Evolutionary conservation across 1,139 yeast species (phyloP), one percentile per base, ranked within the genome.

Genomic region (Suhomyces bolitotheri): DNA sequence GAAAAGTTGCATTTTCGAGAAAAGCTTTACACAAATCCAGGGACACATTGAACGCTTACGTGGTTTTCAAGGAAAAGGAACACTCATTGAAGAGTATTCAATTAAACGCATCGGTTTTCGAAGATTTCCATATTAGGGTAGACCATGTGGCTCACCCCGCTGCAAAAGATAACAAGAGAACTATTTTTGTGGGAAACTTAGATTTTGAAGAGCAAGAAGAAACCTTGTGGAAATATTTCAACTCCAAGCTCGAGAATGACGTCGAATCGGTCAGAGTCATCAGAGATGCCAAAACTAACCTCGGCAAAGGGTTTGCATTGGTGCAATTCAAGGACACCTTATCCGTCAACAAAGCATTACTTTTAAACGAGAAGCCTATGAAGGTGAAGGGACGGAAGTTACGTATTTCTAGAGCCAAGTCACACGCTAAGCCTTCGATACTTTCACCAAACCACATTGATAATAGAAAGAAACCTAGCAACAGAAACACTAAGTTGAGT

Each of bases 301-400:
- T 92, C 44, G 99, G 98, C 48, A 94, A 92, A 64, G 99, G 99
- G 4, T 90, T 94, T 66, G 98, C 96, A 4, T 86, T 89, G 58
- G 89, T 94, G 22, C 97, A 92, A 62, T 94, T 90, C 65, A 76
- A 73, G 44, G 96, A 90, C 60, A 66, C 90, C 16, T 76, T 82
- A 40, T 73, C 83, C 25, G 96, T 94, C 10, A 81, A 83, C 46
- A 85, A 86, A 55, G 97, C 97, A 0, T 63, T 94, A 40, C 60
- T 88, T 44, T 66, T 88, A 43, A 77, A 90, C 57, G 95, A 80
- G 33, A 82, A 86, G 62, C 76, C 79, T 38, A 68, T 87, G 54
- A 64, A 63, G 5, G 59, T 62, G 12, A 44, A 44, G 29, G 73
- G 46, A 6, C 75, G 97, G 49, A 79, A 80, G 50, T 71, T 92